Base-by-base conservation (phyloP, 306 rosid genomes). In the Corylus heterophylla region DNA sequence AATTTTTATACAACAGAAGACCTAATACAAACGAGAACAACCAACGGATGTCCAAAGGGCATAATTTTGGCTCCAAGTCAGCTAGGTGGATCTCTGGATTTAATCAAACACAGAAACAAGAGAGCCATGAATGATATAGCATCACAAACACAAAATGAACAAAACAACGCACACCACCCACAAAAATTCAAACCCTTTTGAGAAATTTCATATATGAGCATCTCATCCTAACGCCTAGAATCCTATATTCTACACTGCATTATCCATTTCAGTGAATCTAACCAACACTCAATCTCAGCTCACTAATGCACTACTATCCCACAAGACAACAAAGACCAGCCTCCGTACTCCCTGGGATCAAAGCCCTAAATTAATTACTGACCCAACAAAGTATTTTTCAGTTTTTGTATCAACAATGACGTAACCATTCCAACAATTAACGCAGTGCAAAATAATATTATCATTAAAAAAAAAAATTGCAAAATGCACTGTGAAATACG, bases 201-300 rank as follows among this genome's bases (percentile, higher is more conserved):
- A 51, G 12, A 75, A n/a, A 7, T 18, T 48, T n/a, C 71, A 61
- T 17, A 54, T 35, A 55, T 22, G 20, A 63, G 54, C 14, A 74
- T 58, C 54, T 13, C 14, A 50, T 69, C 55, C 37, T 39, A 29
- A 81, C 20, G 50, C 56, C 39, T 18, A 55, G 48, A 67, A 52
- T 22, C 54, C 25, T n/a, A 3, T 37, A 67, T 25, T 58, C 8
- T 51, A 11, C 72, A 39, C 67, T 62, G 49, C 68, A 71, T 70
- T 35, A 71, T n/a, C 70, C 69, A 27, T 50, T 51, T 82, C 74
- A 29, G 74, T 76, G 44, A 35, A 63, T 13, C 54, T n/a, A 62
- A 62, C 37, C 66, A 16, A 14, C 8, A 50, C 45, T 12, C 14
- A 67, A 81, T 76, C 74, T 76, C 61, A 61, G 80, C 58, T 62